Evolutionary conservation across 2,329 filamentous ascomycete genomes (phyloP), one percentile per base, ranked within the genome.

Genomic region (Ascochyta viciae-villosae): DNA sequence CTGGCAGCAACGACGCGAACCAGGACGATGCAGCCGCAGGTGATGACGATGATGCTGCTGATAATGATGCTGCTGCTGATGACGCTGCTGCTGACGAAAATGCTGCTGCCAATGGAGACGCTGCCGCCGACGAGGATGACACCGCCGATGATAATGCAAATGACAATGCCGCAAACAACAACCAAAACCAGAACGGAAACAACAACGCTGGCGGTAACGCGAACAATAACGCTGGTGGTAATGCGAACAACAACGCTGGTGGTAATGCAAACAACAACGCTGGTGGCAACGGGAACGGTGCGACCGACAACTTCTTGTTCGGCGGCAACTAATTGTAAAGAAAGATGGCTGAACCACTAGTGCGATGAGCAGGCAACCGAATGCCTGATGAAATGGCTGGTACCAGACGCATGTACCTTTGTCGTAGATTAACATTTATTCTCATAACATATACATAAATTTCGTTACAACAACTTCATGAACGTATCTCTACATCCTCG

Each of bases 281-380:
- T 12, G 37, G 34, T 7, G 38, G 34, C 3, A 50, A 50, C 23
- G 52, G 31, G 8, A 27, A 12, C 6, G 29, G 29, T 10, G 33
- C 41, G 9, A 34, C 29, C n/a, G 26, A 38, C 10, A 46, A 57
- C 43, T 54, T 48, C 26, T 22, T 54, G 8, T 54, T 54, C 34
- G 34, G 51, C 8, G 45, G 40, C 2, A 45, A 49, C 34, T 49
- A 49, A 35, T 26, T 9, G 12, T 4, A 27, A n/a, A 26, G 13
- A 12, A 6, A 27, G 19, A 27, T 41, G 23, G 39, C 39, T 27
- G 23, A 23, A 24, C 34, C 16, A 39, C 23, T 35, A 6, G 22
- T 13, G 34, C 16, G 9, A 22, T 22, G n/a, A 16, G 24, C 9
- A 13, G 19, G 37, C 10, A 23, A 22, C 19, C 6, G 6, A 24